Percentiles rank a stretch among this genome's conserved stretches.
Evolutionary conservation across 2,329 filamentous ascomycete species (phyloP).

Genomic region (Cercospora citrullina): DNA sequence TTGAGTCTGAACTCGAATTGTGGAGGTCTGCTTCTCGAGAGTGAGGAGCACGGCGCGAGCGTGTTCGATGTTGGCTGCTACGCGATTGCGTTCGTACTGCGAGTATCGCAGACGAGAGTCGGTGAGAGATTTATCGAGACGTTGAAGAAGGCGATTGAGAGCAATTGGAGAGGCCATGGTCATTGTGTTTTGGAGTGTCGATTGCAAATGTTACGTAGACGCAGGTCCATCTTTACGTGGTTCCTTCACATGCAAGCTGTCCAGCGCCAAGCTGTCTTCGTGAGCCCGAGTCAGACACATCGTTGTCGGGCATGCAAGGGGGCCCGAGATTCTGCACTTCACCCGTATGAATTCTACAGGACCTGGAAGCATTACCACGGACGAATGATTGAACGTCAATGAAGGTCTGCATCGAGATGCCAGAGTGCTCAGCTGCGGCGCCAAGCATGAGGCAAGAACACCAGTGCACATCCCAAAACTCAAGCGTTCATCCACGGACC

Average conservation of each 20-base stretch:
- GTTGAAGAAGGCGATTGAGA: slow-evolving; percentile 4
- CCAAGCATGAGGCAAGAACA: background rate
- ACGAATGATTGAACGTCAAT: background rate
- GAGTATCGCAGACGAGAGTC: slow-evolving; percentile 53
- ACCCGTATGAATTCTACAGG: background rate
- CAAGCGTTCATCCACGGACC: background rate
- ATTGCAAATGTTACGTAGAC: background rate
- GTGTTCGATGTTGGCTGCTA: slow-evolving; percentile 66
- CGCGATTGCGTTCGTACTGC: slow-evolving; percentile 65
- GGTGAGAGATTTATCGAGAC: slow-evolving; percentile 28
- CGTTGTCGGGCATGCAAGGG: background rate
- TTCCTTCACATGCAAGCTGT: slow-evolving; percentile 3
- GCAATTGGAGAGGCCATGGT: slow-evolving; percentile 1
- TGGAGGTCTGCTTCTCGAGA: slow-evolving; percentile 67
- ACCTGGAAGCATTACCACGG: background rate
- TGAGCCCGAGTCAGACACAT: background rate
- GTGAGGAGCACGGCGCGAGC: slow-evolving; percentile 67
- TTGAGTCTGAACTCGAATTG: slow-evolving; percentile 59
- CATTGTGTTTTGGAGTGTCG: background rate
- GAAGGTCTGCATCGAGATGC: background rate
- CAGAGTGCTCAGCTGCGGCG: background rate
- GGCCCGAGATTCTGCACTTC: background rate
- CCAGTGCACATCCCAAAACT: background rate
- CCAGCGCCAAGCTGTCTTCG: slow-evolving; percentile 2
- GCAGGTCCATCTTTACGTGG: background rate